phyloP scores from a whole-genome alignment of 2,329 filamentous ascomycete species.

The Immersiporthe knoxdaviesiana region DNA sequence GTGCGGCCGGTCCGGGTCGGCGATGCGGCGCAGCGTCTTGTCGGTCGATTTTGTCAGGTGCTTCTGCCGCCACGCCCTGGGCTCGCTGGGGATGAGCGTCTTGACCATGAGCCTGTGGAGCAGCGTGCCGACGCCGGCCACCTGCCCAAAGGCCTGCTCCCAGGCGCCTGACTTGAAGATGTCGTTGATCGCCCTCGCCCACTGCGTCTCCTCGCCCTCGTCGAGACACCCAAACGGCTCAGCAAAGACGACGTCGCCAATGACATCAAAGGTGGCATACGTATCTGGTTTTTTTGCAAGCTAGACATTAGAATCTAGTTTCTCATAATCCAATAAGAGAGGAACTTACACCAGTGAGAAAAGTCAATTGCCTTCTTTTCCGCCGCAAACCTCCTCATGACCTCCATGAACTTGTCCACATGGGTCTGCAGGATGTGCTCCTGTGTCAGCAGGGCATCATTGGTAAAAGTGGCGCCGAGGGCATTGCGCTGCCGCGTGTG shows the following conservation, averaged over 20 bases:
- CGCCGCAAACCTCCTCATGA: constrained; percentile 24
- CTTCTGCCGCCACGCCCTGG: constrained; percentile 3
- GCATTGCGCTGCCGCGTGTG: constrained; percentile 37
- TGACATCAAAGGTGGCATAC: constrained; percentile 54
- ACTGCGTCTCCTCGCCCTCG: constrained; percentile 51
- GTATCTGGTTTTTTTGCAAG: constrained; percentile 26
- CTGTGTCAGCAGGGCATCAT: constrained; percentile 33
- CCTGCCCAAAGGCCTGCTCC: constrained; percentile 35
- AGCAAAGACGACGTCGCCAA: constrained; percentile 57
- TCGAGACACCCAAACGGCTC: constrained; percentile 53
- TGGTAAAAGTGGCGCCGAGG: constrained; percentile 35
- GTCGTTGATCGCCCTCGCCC: constrained; percentile 50
- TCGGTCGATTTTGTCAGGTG: constrained; percentile 22
- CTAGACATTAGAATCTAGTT: constrained; percentile 13
- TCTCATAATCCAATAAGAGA: neutral
- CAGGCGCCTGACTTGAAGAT: constrained; percentile 33
- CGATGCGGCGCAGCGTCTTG: constrained; percentile 27
- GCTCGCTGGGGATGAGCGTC: constrained; percentile 32
- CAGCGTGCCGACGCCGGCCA: constrained; percentile 35
- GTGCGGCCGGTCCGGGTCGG: constrained; percentile 27
- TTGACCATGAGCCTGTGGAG: constrained; percentile 32
- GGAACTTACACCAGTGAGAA: constrained; percentile 35
- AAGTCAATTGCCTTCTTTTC: constrained; percentile 31
- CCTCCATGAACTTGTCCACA: constrained; percentile 33
- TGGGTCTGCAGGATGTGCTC: constrained; percentile 34